Base-by-base conservation (phyloP, 345 rosid species). In the Heritiera littoralis region DNA sequence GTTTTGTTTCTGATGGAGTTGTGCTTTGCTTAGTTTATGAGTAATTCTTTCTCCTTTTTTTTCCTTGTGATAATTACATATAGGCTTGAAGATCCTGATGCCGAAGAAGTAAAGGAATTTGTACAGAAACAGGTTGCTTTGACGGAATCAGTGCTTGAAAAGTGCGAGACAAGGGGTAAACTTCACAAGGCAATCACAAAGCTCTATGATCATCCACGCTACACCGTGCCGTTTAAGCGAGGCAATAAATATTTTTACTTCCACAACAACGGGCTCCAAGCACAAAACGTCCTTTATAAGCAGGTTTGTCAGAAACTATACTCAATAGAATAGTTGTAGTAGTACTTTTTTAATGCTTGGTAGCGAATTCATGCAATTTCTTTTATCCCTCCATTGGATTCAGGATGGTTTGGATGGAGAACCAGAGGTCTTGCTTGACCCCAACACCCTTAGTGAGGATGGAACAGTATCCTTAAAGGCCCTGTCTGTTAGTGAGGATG, bases 31-130 rank as follows among this genome's bases (percentile, higher is more conserved):
- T 18, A 18, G 23, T n/a, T 58, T 2, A 32, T 5, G 1, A 43
- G 13, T 13, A 52, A 38, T 69, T 71, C 13, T 48, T 41, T 0
- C 23, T 48, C 75, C 28, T 0, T 23, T 23, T 23, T 23, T 51
- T 40, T 45, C 38, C 48, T 64, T 66, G 78, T 74, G 61, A 20
- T 59, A 9, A 9, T 60, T 60, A 23, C 32, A 9, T 23, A 20
- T 80, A 96, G 99, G 98, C 85, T 96, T 49, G 98, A 96, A 85
- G 98, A 94, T 89, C 92, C 95, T 9, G 97, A 96, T 18, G 87
- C 93, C 1, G 92, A 90, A 59, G 95, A 92, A 79, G 93, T 88
- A 38, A 91, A 90, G 58, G 91, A 89, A 52, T 96, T 94, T 20
- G 98, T 94, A 1, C 80, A 88, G 77, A 84, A 90, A 72, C 97